Evolutionary conservation across 495 filamentous ascomycete species (phyloP).

Genomic region (Trichocladium uniseriatum): DNA sequence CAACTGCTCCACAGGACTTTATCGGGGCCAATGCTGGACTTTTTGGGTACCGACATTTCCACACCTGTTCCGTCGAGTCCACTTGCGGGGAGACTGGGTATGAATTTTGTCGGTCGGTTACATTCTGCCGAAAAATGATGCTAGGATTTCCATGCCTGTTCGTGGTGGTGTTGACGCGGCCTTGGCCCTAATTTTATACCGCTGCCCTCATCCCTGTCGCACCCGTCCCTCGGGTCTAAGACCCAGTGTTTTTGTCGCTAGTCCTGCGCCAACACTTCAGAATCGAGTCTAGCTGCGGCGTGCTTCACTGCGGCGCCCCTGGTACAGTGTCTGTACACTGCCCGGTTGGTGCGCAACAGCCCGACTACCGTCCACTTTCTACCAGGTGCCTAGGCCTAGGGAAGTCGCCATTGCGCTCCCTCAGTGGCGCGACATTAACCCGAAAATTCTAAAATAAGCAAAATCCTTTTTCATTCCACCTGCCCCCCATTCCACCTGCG

Average conservation of each 20-base stretch:
- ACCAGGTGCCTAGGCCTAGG: background rate
- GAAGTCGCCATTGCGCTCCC: background rate
- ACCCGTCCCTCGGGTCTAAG: background rate
- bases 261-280: conserved; percentile 10
- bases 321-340: background rate
- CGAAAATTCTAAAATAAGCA: conserved; percentile 5
- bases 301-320: background rate
- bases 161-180: background rate
- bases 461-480: background rate
- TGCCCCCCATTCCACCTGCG: background rate
- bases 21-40: too few relatives aligned
- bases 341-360: background rate
- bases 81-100: too few relatives aligned
- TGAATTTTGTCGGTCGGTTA: too few relatives aligned
- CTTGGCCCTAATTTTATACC: conserved; percentile 9
- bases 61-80: too few relatives aligned
- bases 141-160: background rate
- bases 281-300: conserved; percentile 3
- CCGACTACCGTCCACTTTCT: background rate
- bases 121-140: too few relatives aligned
- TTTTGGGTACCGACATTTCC: too few relatives aligned
- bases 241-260: conserved; percentile 7
- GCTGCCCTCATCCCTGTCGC: conserved; percentile 11
- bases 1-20: too few relatives aligned
- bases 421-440: conserved; percentile 3